These are phyloP conservation scores for Fusarium sp. DNA, from an alignment of 2,329 filamentous ascomycete species.

Conservation along the genomic window DNA sequence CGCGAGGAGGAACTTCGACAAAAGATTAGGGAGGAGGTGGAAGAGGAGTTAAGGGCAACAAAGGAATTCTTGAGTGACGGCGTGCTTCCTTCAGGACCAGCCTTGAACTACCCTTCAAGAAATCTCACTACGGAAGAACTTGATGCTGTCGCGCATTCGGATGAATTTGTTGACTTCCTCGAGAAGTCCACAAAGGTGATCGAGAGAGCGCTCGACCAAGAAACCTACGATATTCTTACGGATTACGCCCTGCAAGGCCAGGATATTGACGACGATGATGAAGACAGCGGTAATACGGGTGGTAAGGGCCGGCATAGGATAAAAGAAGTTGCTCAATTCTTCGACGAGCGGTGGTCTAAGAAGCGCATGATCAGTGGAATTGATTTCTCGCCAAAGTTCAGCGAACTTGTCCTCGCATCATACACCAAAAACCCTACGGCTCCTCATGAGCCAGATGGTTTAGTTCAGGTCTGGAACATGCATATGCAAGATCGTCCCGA, in stretches of 20 bases:
- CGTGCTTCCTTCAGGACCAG: conserved; percentile 40
- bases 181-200: conserved; percentile 97
- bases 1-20: conserved; percentile 90
- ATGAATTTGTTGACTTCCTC: conserved; percentile 95
- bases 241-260: conserved; percentile 90
- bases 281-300: conserved; percentile 76
- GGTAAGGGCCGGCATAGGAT: conserved; percentile 80
- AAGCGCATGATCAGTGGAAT: conserved; percentile 97
- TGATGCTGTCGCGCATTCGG: conserved; percentile 88
- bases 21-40: conserved; percentile 88
- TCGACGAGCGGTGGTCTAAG: conserved; percentile 95
- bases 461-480: conserved; percentile 97
- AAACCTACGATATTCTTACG: conserved; percentile 90
- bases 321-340: conserved; percentile 93
- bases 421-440: conserved; percentile 98
- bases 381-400: conserved; percentile 95
- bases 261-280: conserved; percentile 84
- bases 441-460: conserved; percentile 90
- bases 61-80: conserved; percentile 70
- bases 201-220: conserved; percentile 92
- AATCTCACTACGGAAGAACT: conserved; percentile 87
- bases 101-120: conserved; percentile 79
- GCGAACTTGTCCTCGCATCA: conserved; percentile 90
- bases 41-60: conserved; percentile 86
- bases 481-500: conserved; percentile 95